Evolutionary conservation across 768 basidiomycete species (phyloP).

Genomic region (Boletellus emodensis): DNA sequence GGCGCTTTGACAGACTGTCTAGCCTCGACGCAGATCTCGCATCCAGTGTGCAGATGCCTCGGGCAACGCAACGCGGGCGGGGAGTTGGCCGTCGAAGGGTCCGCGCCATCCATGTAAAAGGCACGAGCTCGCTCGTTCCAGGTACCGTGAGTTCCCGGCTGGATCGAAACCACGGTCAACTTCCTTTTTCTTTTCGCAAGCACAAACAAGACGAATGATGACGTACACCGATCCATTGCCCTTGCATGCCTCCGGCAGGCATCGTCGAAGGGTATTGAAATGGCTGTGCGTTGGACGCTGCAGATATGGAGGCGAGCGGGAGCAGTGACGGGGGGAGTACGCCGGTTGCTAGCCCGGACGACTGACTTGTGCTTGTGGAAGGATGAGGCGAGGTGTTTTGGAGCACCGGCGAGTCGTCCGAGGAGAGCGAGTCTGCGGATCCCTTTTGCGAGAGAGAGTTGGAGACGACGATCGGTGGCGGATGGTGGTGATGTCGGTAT

Average conservation of each 20-base stretch:
- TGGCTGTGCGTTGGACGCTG: slow-evolving; percentile 9
- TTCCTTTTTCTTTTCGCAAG: neutral
- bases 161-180: neutral
- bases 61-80: slow-evolving; percentile 65
- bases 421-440: slow-evolving; percentile 22
- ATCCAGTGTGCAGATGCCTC: slow-evolving; percentile 67
- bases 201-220: neutral
- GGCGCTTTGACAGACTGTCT: slow-evolving; percentile 33
- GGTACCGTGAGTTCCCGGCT: slow-evolving; percentile 17
- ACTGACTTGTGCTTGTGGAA: slow-evolving; percentile 17
- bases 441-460: slow-evolving; percentile 23
- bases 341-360: slow-evolving; percentile 14
- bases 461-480: slow-evolving; percentile 33
- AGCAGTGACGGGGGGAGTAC: slow-evolving; percentile 29
- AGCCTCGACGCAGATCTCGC: slow-evolving; percentile 74
- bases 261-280: slow-evolving; percentile 4
- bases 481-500: slow-evolving; percentile 32
- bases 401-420: slow-evolving; percentile 20
- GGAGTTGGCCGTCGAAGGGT: slow-evolving; percentile 58
- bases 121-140: slow-evolving; percentile 41
- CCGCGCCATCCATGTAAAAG: slow-evolving; percentile 59
- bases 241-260: slow-evolving; percentile 2
- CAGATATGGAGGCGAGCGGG: slow-evolving; percentile 29
- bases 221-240: slow-evolving; percentile 15
- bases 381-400: slow-evolving; percentile 24